Base-by-base conservation (phyloP, 306 rosid genomes). In the Gleditsia sinensis region DNA sequence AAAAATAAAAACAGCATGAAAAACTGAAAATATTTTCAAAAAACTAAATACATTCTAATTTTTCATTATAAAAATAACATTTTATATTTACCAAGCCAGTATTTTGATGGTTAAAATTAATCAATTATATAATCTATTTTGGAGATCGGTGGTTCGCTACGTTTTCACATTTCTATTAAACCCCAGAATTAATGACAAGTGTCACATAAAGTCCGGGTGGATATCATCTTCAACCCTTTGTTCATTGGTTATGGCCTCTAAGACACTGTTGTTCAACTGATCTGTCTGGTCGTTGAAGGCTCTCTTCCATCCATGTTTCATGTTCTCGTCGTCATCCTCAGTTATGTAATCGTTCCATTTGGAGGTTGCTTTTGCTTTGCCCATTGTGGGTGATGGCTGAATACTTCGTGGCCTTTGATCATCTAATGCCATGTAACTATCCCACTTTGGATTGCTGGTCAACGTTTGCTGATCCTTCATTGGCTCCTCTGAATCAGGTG, bases 181-280 rank as follows among this genome's bases (percentile, higher is more conserved):
- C n/a, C n/a, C n/a, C n/a, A n/a, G n/a, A n/a, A n/a, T n/a, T n/a
- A n/a, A n/a, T n/a, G n/a, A n/a, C n/a, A n/a, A n/a, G n/a, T n/a
- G n/a, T 87, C 83, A 88, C 78, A 84, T 14, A 82, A 94, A 94
- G 70, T 91, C 97, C 1, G 96, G 94, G 78, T 94, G 98, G 55
- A 91, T 62, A 39, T 88, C 94, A 55, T 91, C 97, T 74, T 88
- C 96, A 23, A 91, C 90, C 12, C 36, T 81, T 83, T 88, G 84
- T 50, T 91, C 97, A 1, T 82, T 69, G 10, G 81, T 30, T 9
- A 75, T 24, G 36, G 68, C 75, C 75, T 78, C 82, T 3, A 83
- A 78, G 39, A 77, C 7, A 4, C 53, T 62, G 34, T 53, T 51
- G 64, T 50, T 56, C 16, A 48, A 43, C 8, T 72, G 27, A 39